Evolutionary conservation across 371 early-diverging fungal species (phyloP).

Genomic region (Lichtheimia corymbifera): DNA sequence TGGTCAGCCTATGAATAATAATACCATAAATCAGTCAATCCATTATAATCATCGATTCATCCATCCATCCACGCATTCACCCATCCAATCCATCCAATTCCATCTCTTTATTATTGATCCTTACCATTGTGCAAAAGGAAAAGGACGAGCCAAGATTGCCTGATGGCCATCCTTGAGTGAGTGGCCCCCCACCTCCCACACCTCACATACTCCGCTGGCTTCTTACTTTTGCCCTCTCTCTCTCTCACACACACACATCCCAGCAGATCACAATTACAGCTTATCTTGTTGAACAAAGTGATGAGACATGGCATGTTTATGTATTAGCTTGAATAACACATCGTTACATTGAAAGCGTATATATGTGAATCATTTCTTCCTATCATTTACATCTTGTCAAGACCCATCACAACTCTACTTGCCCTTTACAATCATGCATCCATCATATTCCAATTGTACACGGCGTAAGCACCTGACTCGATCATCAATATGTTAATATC

Average conservation of each 20-base stretch:
- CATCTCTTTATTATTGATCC: not conserved
- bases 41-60: constrained; percentile 1
- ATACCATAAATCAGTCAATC: not conserved
- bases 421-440: too few species aligned
- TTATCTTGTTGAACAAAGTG: not conserved
- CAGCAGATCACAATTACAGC: constrained; percentile 1
- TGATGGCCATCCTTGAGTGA: not conserved
- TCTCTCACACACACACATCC: too few species aligned
- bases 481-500: too few species aligned
- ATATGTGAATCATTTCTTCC: too few species aligned
- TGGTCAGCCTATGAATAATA: constrained; percentile 46
- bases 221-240: not conserved
- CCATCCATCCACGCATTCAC: constrained; percentile 8
- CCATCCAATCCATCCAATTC: constrained; percentile 2
- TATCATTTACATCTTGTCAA: too few species aligned
- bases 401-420: too few species aligned
- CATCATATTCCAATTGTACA: too few species aligned
- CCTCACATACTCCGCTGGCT: not conserved
- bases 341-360: too few species aligned
- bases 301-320: too few species aligned
- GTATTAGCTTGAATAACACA: too few species aligned
- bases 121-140: constrained; percentile 1
- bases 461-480: too few species aligned
- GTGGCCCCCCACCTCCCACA: not conserved
- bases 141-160: not conserved